A percentile compares a stretch with the other conserved stretches of the same genome.
Evolutionary conservation across 768 basidiomycete species (phyloP).

Genomic region (Boletus rufocinnamomeus): DNA sequence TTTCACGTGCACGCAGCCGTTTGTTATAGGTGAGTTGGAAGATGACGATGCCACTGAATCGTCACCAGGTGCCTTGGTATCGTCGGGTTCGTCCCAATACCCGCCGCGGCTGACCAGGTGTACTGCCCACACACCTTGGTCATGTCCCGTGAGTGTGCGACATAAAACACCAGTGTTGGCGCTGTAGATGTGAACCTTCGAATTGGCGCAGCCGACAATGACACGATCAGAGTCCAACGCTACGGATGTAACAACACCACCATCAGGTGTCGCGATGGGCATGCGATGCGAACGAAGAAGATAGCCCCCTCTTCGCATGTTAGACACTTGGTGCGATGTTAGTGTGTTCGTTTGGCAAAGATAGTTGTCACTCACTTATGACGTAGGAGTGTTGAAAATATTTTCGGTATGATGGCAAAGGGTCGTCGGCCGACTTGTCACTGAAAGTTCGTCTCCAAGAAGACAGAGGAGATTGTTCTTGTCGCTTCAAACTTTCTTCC

Average conservation of each 20-base stretch:
- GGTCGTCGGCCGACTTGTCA: constrained; percentile 2
- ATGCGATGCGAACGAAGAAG: constrained; percentile 67
- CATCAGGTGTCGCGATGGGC: constrained; percentile 41
- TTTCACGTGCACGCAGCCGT: constrained; percentile 29
- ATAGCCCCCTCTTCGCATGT: constrained; percentile 77
- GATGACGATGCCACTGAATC: constrained; percentile 2
- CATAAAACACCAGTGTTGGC: constrained; percentile 73
- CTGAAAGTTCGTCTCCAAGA: constrained; percentile 26
- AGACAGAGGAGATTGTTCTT: constrained; percentile 26
- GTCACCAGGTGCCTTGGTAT: constrained; percentile 10
- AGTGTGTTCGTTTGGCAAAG: neutral
- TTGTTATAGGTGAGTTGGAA: constrained; percentile 15
- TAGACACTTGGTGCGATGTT: constrained; percentile 53
- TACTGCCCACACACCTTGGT: constrained; percentile 91
- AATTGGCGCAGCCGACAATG: constrained; percentile 86
- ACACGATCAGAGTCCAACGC: constrained; percentile 84
- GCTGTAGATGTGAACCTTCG: constrained; percentile 83
- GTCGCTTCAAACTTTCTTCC: constrained; percentile 31
- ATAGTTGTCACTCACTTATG: constrained; percentile 51
- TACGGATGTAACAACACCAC: constrained; percentile 82
- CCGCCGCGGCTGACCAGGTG: constrained; percentile 75
- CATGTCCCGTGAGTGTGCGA: constrained; percentile 81
- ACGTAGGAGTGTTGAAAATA: constrained; percentile 75
- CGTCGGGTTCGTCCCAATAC: constrained; percentile 31
- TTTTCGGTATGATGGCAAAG: constrained; percentile 52